Evolutionary conservation across 352 stramenopile species (phyloP).

Genomic region (Phytopythium delawarense): DNA sequence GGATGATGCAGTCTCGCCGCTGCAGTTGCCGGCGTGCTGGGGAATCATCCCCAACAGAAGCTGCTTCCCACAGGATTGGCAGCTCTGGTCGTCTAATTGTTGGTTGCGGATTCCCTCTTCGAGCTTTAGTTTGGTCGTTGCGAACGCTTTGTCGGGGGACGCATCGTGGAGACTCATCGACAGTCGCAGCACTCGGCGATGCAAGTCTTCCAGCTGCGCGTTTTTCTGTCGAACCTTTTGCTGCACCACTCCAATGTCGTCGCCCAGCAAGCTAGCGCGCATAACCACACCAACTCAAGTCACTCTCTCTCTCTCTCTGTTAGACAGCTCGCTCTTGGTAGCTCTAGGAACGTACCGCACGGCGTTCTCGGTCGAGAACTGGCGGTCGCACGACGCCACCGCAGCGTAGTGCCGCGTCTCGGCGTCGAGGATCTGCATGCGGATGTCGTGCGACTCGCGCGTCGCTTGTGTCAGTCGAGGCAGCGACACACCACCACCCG

Average conservation of each 20-base stretch:
- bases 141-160: constrained; percentile 36
- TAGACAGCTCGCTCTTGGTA: too few relatives aligned
- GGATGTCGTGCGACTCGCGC: constrained; percentile 39
- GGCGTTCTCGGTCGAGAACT: constrained; percentile 50
- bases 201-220: constrained; percentile 38
- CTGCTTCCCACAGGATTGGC: constrained; percentile 21
- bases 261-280: constrained; percentile 25
- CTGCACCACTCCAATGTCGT: constrained; percentile 32
- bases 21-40: constrained; percentile 28
- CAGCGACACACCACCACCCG: constrained; percentile 13
- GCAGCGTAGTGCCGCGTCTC: constrained; percentile 37
- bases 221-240: constrained; percentile 41
- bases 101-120: constrained; percentile 38
- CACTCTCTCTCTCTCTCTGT: not conserved
- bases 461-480: constrained; percentile 32
- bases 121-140: constrained; percentile 29
- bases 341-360: constrained; percentile 26
- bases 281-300: not conserved
- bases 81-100: constrained; percentile 19
- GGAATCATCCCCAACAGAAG: constrained; percentile 31
- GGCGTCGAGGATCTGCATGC: constrained; percentile 50
- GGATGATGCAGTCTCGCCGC: not conserved
- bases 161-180: constrained; percentile 34
- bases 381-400: constrained; percentile 45
- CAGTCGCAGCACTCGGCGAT: constrained; percentile 41